Conservation (phyloP, 306 rosid species). For the Ammopiptanthus mongolicus region DNA sequence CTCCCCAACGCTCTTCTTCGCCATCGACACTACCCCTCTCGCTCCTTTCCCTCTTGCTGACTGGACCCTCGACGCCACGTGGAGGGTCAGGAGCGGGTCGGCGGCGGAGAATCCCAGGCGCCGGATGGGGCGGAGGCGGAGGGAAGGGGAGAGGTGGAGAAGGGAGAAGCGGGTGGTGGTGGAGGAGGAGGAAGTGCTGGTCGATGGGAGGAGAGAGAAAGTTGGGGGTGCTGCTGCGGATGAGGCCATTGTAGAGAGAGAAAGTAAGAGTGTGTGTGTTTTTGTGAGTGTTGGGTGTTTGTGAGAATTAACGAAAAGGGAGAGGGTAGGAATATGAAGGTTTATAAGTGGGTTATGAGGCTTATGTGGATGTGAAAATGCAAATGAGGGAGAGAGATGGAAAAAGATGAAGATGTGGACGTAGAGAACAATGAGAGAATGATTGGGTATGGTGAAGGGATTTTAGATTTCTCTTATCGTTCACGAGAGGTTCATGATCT, state of each 20-base stretch:
- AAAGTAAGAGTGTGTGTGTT: neutral
- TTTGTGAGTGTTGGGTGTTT: neutral
- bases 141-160: slow-evolving; percentile 45
- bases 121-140: slow-evolving; percentile 48
- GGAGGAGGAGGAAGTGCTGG: slow-evolving; percentile 42
- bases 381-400: neutral
- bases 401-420: slow-evolving; percentile 52
- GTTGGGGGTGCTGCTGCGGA: slow-evolving; percentile 61
- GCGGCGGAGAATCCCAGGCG: slow-evolving; percentile 75
- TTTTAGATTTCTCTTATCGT: slow-evolving; percentile 72
- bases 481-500: slow-evolving; percentile 71
- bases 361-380: slow-evolving; percentile 14
- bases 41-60: slow-evolving; percentile 36
- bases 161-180: slow-evolving; percentile 42
- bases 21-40: slow-evolving; percentile 71
- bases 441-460: slow-evolving; percentile 46
- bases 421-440: slow-evolving; percentile 33
- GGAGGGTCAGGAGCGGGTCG: slow-evolving; percentile 61
- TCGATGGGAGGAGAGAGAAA: slow-evolving; percentile 61
- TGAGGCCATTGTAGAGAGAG: slow-evolving; percentile 65
- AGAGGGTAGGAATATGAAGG: neutral
- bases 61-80: slow-evolving; percentile 55
- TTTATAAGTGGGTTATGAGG: neutral
- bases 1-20: slow-evolving; percentile 92
- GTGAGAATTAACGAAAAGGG: neutral